phyloP scores from a whole-genome alignment of 805 yeast species.

The Lipomyces starkeyi region DNA sequence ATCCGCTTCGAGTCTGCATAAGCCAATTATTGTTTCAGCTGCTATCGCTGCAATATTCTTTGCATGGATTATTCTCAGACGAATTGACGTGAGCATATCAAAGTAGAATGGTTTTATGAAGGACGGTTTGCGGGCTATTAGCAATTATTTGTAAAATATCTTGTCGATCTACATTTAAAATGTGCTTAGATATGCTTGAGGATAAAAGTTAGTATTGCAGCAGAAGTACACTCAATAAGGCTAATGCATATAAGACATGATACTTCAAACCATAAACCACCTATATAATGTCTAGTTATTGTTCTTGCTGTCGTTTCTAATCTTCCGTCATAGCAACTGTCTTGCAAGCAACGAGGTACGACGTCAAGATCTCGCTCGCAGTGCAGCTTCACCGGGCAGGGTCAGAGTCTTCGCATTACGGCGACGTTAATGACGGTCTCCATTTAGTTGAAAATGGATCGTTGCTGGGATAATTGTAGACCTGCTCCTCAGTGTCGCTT shows the following conservation, averaged over 20 bases:
- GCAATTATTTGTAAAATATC: background rate
- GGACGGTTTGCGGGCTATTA: background rate
- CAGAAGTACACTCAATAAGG: background rate
- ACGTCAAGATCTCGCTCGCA: constrained; percentile 20
- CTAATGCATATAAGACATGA: background rate
- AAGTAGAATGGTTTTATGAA: constrained; percentile 2
- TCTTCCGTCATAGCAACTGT: too few species aligned
- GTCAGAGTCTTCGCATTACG: too few species aligned
- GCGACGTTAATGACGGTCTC: too few species aligned
- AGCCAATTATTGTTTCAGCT: constrained; percentile 67
- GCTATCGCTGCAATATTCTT: constrained; percentile 56
- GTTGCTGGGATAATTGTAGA: too few species aligned
- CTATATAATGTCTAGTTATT: background rate
- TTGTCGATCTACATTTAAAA: background rate
- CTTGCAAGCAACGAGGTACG: constrained; percentile 36
- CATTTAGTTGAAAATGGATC: too few species aligned
- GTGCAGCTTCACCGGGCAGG: too few species aligned
- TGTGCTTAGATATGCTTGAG: background rate
- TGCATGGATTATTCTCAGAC: constrained; percentile 48
- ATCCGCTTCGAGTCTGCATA: constrained; percentile 57
- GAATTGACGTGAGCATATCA: constrained; percentile 29
- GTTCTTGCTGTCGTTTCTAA: constrained; percentile 30
- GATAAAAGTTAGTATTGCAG: background rate
- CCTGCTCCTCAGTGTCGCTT: too few species aligned
- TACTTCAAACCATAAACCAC: background rate